A percentile compares a stretch with the other conserved stretches of the same genome.
These are phyloP conservation scores for Berkeleyomyces basicola DNA, from an alignment of 2,329 filamentous ascomycete genomes.

Conservation along the genomic window DNA sequence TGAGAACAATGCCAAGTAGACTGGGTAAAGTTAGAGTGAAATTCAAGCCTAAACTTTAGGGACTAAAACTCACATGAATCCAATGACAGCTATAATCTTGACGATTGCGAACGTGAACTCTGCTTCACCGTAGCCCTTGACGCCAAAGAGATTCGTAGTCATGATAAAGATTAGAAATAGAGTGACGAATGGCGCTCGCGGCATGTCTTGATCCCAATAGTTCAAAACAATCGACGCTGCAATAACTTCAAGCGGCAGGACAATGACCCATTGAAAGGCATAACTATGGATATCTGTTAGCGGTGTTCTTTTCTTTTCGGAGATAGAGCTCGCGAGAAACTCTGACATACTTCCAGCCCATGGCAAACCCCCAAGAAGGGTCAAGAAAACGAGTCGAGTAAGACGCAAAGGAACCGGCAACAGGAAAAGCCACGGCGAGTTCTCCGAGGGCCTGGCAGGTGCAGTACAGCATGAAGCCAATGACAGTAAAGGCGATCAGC, in stretches of 20 bases:
- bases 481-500: conserved; percentile 59
- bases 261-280: conserved; percentile 71
- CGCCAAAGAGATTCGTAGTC: conserved; percentile 70
- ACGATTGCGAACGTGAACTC: conserved; percentile 77
- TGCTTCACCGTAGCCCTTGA: conserved; percentile 77
- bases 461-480: conserved; percentile 79
- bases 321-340: not conserved
- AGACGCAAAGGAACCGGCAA: conserved; percentile 80
- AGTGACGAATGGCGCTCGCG: conserved; percentile 62
- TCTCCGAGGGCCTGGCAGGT: conserved; percentile 86
- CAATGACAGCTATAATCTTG: conserved; percentile 73
- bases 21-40: conserved; percentile 24
- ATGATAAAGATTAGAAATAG: conserved; percentile 66
- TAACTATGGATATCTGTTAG: conserved; percentile 36
- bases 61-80: conserved; percentile 52
- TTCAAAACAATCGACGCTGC: conserved; percentile 70
- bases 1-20: conserved; percentile 70
- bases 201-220: conserved; percentile 54
- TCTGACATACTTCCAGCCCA: conserved; percentile 69
- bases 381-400: conserved; percentile 88
- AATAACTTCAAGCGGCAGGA: conserved; percentile 72
- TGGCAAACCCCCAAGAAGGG: conserved; percentile 86
- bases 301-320: not conserved
- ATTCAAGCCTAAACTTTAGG: not conserved
- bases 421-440: conserved; percentile 76